A percentile compares a stretch with the other conserved stretches of the same genome.
Conservation (phyloP, 352 stramenopile species). For the Pythium apleroticum region DNA sequence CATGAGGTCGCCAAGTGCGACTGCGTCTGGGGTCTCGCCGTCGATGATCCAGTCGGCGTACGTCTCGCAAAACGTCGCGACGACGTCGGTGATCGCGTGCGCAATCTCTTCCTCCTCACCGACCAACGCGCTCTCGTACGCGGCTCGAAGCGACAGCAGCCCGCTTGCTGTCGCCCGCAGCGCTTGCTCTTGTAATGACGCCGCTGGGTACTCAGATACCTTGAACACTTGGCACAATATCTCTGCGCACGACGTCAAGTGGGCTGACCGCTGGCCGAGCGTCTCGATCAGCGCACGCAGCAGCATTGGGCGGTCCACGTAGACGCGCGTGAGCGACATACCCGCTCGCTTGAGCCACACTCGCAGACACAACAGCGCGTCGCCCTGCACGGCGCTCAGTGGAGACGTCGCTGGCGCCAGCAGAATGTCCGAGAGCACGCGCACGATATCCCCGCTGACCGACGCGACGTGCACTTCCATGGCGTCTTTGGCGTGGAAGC, state of each 20-base stretch:
- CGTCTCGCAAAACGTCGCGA: slow-evolving; percentile 69
- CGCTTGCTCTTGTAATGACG: slow-evolving; percentile 43
- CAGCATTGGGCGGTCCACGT: slow-evolving; percentile 38
- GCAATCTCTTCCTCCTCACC: slow-evolving; percentile 55
- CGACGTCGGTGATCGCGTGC: slow-evolving; percentile 59
- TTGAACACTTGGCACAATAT: slow-evolving; percentile 62
- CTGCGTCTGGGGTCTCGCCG: slow-evolving; percentile 36
- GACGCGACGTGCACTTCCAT: slow-evolving; percentile 56
- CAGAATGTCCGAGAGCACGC: slow-evolving; percentile 51
- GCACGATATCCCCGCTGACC: slow-evolving; percentile 46
- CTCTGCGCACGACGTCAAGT: slow-evolving; percentile 48
- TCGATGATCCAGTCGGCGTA: slow-evolving; percentile 72
- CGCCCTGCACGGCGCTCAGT: slow-evolving; percentile 38
- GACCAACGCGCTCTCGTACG: slow-evolving; percentile 50
- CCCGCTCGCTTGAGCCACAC: slow-evolving; percentile 60
- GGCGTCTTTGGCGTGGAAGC: slow-evolving; percentile 57
- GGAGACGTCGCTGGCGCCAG: slow-evolving; percentile 7
- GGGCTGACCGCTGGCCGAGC: slow-evolving; percentile 45
- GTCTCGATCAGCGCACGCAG: slow-evolving; percentile 46
- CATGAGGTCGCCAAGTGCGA: slow-evolving; percentile 55
- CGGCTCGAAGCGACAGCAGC: slow-evolving; percentile 44
- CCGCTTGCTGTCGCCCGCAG: slow-evolving; percentile 42
- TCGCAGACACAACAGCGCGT: slow-evolving; percentile 57
- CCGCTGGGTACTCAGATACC: slow-evolving; percentile 55
- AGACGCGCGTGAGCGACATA: slow-evolving; percentile 53